Evolutionary conservation across 2,329 filamentous ascomycete species (phyloP), one percentile per base, ranked within the genome.

Genomic region (Venturia nashicola): DNA sequence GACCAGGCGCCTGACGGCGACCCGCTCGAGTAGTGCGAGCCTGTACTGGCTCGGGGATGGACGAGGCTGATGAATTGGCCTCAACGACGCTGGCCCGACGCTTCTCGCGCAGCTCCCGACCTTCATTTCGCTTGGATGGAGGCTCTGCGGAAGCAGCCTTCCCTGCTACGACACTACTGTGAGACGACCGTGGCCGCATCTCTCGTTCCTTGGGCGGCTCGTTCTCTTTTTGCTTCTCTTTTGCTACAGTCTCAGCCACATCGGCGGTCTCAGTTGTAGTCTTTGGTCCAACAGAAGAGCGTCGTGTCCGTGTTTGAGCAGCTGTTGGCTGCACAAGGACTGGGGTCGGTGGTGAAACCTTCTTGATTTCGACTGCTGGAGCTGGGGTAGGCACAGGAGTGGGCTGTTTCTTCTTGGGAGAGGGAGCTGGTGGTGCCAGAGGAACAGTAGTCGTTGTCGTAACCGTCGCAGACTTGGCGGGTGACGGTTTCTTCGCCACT

Each of bases 1-100:
- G 80, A 65, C 88, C 88, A 12, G 88, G 89, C 39, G 86, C 88
- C 57, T 88, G 88, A 65, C 86, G 79, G 76, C 87, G 90, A 62
- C 82, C 78, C 61, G 88, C 83, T 70, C 85, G 76, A 44, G 40
- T 44, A 20, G 75, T 72, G 46, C 76, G 76, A 59, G 75, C 74
- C 11, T 73, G 70, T 16, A 65, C 65, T 55, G 66, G 8, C 69
- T 72, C n/a, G 75, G 75, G 61, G 77, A 70, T 65, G 34, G 46
- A 43, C 5, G 32, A 23, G 14, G 51, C 46, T 62, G 34, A 46
- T 16, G 61, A 51, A 59, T 62, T 39, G 23, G 62, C 55, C 5
- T 64, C 62, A 74, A 77, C 77, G 59, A 78, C 77, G 69, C 77
- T 79, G 63, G 74, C 75, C 43, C 78, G 75, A 44, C 78, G 76